These are phyloP conservation scores for Zoysia pacifica DNA, from an alignment of 176 grass and related monocot species.

Conservation along the genomic window DNA sequence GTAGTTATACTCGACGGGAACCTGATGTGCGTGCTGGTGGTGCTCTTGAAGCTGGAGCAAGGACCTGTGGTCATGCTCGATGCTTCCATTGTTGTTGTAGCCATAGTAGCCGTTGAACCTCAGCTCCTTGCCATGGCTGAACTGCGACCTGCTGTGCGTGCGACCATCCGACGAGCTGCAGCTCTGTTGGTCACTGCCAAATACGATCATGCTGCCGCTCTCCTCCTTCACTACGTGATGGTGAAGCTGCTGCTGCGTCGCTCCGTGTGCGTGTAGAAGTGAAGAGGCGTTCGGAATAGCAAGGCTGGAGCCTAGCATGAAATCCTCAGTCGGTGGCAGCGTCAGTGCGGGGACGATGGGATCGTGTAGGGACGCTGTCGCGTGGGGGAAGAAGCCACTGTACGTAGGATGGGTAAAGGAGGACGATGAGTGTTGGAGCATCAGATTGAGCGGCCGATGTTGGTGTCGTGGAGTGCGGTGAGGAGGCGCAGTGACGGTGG, in stretches of 20 bases:
- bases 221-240: slow-evolving; percentile 51
- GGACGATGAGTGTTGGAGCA: slow-evolving; percentile 34
- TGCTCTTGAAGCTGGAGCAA: slow-evolving; percentile 27
- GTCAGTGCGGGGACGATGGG: slow-evolving; percentile 16
- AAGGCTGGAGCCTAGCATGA: slow-evolving; percentile 19
- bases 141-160: not conserved
- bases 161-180: slow-evolving; percentile 60
- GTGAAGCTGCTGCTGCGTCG: slow-evolving; percentile 4
- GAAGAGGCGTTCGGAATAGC: slow-evolving; percentile 8
- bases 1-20: slow-evolving; percentile 65
- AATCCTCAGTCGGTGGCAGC: slow-evolving; percentile 27
- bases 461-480: slow-evolving; percentile 40
- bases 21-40: slow-evolving; percentile 21
- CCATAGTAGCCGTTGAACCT: slow-evolving; percentile 50
- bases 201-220: slow-evolving; percentile 64
- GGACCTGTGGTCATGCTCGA: slow-evolving; percentile 38
- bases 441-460: slow-evolving; percentile 40
- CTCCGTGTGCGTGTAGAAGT: slow-evolving; percentile 21
- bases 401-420: slow-evolving; percentile 15
- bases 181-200: slow-evolving; percentile 69
- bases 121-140: slow-evolving; percentile 42
- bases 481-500: slow-evolving; percentile 5
- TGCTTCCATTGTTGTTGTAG: not conserved
- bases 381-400: slow-evolving; percentile 44
- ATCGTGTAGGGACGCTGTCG: slow-evolving; percentile 7